Percentiles rank a stretch among this genome's conserved stretches.
phyloP scores from a whole-genome alignment of 2,329 filamentous ascomycete species.

The Aureobasidium sp. region DNA sequence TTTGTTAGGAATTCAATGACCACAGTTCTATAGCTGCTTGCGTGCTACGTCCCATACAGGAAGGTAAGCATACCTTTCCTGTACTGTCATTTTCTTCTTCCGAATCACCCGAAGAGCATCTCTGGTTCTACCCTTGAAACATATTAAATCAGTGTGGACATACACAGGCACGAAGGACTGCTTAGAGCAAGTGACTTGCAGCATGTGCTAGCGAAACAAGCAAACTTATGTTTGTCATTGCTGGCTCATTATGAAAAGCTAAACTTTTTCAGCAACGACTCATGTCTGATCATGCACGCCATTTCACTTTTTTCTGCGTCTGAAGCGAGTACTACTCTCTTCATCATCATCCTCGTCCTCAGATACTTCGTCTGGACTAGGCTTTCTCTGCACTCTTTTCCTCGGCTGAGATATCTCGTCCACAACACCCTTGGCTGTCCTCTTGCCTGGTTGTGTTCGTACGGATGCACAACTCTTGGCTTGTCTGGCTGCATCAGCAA shows the following conservation, averaged over 20 bases:
- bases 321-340: conserved; percentile 39
- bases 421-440: conserved; percentile 16
- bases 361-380: conserved; percentile 19
- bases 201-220: background rate
- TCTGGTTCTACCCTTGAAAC: no score
- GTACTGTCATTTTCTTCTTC: no score
- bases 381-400: conserved; percentile 27
- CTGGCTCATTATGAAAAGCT: background rate
- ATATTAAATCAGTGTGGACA: no score
- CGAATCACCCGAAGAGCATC: no score
- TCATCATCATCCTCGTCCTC: conserved; percentile 47
- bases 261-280: background rate
- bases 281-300: background rate
- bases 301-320: conserved; percentile 33
- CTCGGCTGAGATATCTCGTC: conserved; percentile 16
- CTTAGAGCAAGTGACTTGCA: background rate
- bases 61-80: no score
- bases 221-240: background rate
- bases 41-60: no score
- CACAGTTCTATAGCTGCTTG: no score
- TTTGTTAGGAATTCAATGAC: no score
- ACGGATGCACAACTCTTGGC: conserved; percentile 2
- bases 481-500: conserved; percentile 12
- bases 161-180: background rate
- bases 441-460: conserved; percentile 15